Percentiles rank a stretch among this genome's conserved stretches.
Conservation (phyloP, 2,329 filamentous ascomycete species). For the Beauveria asiatica region DNA sequence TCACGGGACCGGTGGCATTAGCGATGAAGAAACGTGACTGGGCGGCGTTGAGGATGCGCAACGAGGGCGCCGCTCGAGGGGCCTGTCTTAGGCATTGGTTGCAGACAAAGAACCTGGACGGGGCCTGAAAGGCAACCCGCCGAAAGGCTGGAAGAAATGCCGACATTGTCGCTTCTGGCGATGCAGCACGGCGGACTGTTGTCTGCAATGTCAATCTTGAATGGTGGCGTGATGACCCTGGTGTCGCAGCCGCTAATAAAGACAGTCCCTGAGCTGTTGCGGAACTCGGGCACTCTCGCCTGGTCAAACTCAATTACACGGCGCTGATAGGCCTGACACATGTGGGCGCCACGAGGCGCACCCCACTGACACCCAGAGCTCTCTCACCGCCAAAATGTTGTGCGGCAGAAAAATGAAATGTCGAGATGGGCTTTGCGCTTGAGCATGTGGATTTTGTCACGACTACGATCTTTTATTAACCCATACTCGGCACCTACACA, state of each 20-base stretch:
- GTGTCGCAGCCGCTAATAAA: background rate
- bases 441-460: background rate
- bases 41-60: conserved; percentile 31
- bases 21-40: conserved; percentile 32
- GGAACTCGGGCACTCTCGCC: conserved; percentile 7
- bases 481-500: background rate
- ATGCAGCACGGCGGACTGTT: background rate
- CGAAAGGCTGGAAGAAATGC: conserved; percentile 34
- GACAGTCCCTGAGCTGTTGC: background rate
- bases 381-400: conserved; percentile 24
- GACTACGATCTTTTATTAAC: background rate
- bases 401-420: conserved; percentile 22
- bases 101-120: conserved; percentile 35
- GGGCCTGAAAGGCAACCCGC: conserved; percentile 30
- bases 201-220: background rate
- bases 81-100: conserved; percentile 38
- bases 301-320: conserved; percentile 8
- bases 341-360: conserved; percentile 14
- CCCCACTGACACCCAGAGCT: conserved; percentile 17
- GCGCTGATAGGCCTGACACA: conserved; percentile 22
- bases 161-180: conserved; percentile 27
- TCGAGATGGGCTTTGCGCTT: background rate
- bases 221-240: conserved; percentile 10
- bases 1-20: conserved; percentile 22
- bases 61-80: conserved; percentile 26